phyloP scores from a whole-genome alignment of 768 basidiomycete genomes.

The Agaricus blazei region DNA sequence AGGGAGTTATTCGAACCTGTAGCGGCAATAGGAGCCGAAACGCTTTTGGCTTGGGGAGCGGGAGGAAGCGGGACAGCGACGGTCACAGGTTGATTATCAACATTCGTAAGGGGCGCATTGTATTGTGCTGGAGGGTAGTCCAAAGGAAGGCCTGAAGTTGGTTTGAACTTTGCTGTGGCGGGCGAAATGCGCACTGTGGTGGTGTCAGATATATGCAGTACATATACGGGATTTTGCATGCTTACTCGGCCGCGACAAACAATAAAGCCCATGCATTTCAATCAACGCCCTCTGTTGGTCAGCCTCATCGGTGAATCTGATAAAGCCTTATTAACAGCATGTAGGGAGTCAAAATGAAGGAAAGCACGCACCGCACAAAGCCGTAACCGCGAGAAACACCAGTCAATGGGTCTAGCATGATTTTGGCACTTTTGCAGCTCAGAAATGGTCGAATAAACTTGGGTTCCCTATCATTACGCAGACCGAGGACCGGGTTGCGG shows the following conservation, averaged over 20 bases:
- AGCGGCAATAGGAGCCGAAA: conserved; percentile 65
- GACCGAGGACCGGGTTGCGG: conserved; percentile 82
- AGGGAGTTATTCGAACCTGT: conserved; percentile 32
- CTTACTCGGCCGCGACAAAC: conserved; percentile 83
- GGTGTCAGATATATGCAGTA: conserved; percentile 24
- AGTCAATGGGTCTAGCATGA: conserved; percentile 88
- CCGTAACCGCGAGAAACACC: conserved; percentile 90
- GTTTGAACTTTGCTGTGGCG: conserved; percentile 84
- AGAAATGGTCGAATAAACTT: conserved; percentile 85
- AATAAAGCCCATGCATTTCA: conserved; percentile 90
- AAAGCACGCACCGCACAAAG: conserved; percentile 68
- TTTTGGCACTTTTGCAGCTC: conserved; percentile 94
- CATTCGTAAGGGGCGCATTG: conserved; percentile 26
- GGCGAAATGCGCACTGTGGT: conserved; percentile 82
- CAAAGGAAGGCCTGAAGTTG: conserved; percentile 36
- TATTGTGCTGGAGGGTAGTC: conserved; percentile 46
- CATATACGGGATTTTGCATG: conserved; percentile 11
- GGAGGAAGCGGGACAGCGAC: conserved; percentile 46
- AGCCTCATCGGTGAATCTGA: conserved; percentile 79
- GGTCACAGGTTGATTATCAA: conserved; percentile 35
- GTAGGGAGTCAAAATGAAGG: conserved; percentile 3
- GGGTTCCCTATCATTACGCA: conserved; percentile 82
- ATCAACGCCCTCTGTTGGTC: conserved; percentile 88
- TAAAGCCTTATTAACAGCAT: conserved; percentile 12
- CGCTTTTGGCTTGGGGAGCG: conserved; percentile 50